phyloP scores from a whole-genome alignment of 305 asterid species.

The Lippia alba region DNA sequence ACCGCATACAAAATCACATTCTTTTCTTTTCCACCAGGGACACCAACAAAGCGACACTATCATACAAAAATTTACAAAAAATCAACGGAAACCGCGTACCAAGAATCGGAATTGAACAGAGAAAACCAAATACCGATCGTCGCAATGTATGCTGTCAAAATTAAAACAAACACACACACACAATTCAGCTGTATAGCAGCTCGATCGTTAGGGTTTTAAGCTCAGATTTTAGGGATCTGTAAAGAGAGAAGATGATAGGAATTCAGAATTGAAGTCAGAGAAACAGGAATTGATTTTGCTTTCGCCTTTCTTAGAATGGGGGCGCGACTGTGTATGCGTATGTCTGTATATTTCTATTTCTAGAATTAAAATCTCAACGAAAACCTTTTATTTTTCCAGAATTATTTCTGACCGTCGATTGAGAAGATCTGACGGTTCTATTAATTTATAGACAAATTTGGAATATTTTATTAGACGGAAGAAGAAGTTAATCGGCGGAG shows the following conservation, averaged over 20 bases:
- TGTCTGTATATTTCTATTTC: slow-evolving; percentile 24
- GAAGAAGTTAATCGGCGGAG: background rate
- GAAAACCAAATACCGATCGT: slow-evolving; percentile 34
- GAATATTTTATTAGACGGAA: background rate
- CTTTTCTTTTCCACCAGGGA: slow-evolving; percentile 1
- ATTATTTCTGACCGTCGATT: slow-evolving; percentile 31
- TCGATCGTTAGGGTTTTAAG: slow-evolving; percentile 43
- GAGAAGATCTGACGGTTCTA: background rate
- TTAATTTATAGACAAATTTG: slow-evolving; percentile 8
- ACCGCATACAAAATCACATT: background rate
- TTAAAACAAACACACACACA: too few species aligned
- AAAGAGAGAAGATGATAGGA: slow-evolving; percentile 28
- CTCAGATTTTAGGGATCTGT: slow-evolving; percentile 43
- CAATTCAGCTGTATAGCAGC: slow-evolving; percentile 21
- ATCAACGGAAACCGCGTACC: slow-evolving; percentile 33
- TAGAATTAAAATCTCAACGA: background rate
- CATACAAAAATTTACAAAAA: background rate
- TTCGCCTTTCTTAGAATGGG: slow-evolving; percentile 20
- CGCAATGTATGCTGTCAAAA: slow-evolving; percentile 33
- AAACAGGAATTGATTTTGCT: slow-evolving; percentile 40
- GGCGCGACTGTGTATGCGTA: slow-evolving; percentile 19
- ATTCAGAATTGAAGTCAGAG: slow-evolving; percentile 15
- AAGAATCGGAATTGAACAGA: slow-evolving; percentile 32
- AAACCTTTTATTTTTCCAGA: background rate
- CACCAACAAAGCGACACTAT: slow-evolving; percentile 6